Conservation (phyloP, 2,329 filamentous ascomycete species). For the Botrytis galanthina region DNA sequence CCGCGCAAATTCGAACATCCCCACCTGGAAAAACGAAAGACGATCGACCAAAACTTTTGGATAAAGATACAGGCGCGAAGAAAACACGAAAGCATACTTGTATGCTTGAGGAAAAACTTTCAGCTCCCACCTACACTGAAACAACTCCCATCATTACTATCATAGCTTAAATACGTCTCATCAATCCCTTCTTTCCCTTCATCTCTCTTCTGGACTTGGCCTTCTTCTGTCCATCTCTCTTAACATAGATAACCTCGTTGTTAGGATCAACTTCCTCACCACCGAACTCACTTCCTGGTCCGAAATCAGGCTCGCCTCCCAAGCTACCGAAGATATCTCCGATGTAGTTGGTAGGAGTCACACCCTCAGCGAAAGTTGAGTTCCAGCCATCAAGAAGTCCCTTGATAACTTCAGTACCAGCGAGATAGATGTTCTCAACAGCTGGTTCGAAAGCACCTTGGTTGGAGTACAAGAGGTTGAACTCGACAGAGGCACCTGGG, state of each 20-base stretch:
- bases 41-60: slow-evolving; percentile 2
- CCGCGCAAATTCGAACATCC: neutral
- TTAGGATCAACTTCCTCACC: neutral
- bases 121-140: neutral
- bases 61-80: neutral
- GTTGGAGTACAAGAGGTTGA: slow-evolving; percentile 58
- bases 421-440: slow-evolving; percentile 63
- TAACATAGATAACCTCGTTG: neutral
- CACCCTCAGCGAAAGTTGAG: slow-evolving; percentile 53
- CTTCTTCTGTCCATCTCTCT: slow-evolving; percentile 14
- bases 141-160: neutral
- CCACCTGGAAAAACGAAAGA: neutral
- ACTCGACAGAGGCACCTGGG: slow-evolving; percentile 52
- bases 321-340: slow-evolving; percentile 69
- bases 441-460: slow-evolving; percentile 64
- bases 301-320: slow-evolving; percentile 63
- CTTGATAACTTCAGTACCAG: slow-evolving; percentile 62
- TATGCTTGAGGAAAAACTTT: neutral
- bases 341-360: slow-evolving; percentile 54
- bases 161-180: neutral
- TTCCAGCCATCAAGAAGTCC: slow-evolving; percentile 60
- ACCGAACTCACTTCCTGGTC: slow-evolving; percentile 39
- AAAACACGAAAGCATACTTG: neutral
- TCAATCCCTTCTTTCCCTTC: slow-evolving; percentile 20
- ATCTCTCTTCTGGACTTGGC: slow-evolving; percentile 5